A percentile compares a stretch with the other conserved stretches of the same genome.
Evolutionary conservation across 2,329 filamentous ascomycete genomes (phyloP).

Genomic region (Tolypocladium paradoxum): DNA sequence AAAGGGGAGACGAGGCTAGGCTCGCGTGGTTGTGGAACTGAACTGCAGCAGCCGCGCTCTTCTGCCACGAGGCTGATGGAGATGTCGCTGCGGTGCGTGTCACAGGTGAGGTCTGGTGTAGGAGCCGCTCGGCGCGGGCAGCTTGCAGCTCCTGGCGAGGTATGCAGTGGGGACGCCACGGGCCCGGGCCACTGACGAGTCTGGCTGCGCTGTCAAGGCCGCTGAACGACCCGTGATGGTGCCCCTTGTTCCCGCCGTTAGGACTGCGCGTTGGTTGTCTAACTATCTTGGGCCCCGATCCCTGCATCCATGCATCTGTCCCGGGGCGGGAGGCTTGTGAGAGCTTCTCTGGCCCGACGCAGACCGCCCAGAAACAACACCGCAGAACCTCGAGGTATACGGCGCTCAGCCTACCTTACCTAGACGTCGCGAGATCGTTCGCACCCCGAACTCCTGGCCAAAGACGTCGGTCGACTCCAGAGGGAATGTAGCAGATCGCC

Average conservation of each 20-base stretch:
- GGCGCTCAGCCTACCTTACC: background rate
- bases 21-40: background rate
- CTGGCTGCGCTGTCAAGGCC: background rate
- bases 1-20: background rate
- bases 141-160: background rate
- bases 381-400: background rate
- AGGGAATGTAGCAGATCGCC: conserved; percentile 5
- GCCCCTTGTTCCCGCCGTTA: background rate
- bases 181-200: background rate
- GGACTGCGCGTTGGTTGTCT: no score
- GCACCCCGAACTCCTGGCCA: background rate
- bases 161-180: background rate
- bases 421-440: conserved; percentile 1
- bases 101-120: background rate
- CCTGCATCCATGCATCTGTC: background rate
- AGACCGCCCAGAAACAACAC: background rate
- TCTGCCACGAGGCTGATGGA: background rate
- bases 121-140: background rate
- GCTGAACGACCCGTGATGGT: background rate
- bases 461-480: background rate
- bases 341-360: background rate
- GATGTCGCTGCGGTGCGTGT: background rate
- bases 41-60: background rate
- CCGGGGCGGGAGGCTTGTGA: background rate
- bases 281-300: no score